Evolutionary conservation across 1,284 basidiomycete species (phyloP), one percentile per base, ranked within the genome.

Genomic region (Sporisorium graminicola): DNA sequence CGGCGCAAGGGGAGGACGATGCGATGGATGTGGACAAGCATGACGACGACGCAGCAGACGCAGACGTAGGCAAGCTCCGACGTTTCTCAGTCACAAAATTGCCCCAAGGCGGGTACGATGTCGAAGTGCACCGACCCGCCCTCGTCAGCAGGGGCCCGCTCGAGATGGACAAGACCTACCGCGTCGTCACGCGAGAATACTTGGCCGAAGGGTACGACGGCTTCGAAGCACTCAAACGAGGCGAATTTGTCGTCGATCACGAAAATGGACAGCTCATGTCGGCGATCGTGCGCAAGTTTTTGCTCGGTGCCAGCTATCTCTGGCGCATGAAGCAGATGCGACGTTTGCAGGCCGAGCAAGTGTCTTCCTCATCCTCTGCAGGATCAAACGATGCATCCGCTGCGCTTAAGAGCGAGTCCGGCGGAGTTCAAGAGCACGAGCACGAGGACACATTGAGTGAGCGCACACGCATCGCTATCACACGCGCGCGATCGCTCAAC

Each of bases 261-360:
- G 94, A 97, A 85, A 90, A 90, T 60, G 94, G 94, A 0, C 90
- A 92, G 76, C 88, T 94, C 69, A 91, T 94, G 90, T 92, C 91
- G 81, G 87, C 89, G 22, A 90, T 96, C 60, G 92, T 96, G 27
- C 89, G 94, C 73, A 92, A 92, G 79, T 95, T 94, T 86, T 87
- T 96, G 5, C 89, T 96, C 27, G 94, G 94, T 13, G 59, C 75
- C 7, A 66, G 65, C 16, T 81, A 79, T 44, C 62, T 83, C 22
- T 82, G 72, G 78, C 71, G 81, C 9, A 74, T 80, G 68, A 77
- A 80, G 54, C 66, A 76, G 47, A 69, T 82, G 29, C 59, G 73
- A 1, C 44, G 62, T 5, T 20, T 60, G 55, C 70, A 71, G 43
- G 62, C 33, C 5, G 58, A 47, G 27, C 40, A 58, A 13, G 26